phyloP scores from a whole-genome alignment of 106 monocot species.

The Phalaenopsis aphrodite region DNA sequence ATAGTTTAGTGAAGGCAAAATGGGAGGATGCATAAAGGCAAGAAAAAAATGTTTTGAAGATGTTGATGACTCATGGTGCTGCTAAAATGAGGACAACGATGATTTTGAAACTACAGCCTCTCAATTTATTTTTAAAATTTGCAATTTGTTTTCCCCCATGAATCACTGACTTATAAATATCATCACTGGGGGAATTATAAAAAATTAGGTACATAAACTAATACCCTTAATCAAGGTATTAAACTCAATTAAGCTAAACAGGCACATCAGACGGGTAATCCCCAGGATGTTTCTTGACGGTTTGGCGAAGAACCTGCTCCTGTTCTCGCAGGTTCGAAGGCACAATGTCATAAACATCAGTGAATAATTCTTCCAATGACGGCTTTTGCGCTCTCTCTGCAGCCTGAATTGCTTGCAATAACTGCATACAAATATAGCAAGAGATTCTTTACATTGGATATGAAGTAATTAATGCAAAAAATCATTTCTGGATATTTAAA shows the following conservation, averaged over 20 bases:
- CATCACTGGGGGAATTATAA: not conserved
- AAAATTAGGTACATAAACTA: not conserved
- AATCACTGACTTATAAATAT: not conserved
- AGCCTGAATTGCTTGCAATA: constrained; percentile 68
- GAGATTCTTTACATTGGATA: no score
- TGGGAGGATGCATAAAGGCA: no score
- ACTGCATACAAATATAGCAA: constrained; percentile 22
- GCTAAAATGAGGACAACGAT: no score
- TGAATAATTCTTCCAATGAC: constrained; percentile 61
- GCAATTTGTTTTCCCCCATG: not conserved
- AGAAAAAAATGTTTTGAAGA: no score
- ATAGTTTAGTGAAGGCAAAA: no score
- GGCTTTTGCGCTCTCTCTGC: constrained; percentile 76
- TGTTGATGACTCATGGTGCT: no score
- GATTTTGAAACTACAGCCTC: no score
- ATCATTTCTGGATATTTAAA: no score
- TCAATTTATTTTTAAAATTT: no score
- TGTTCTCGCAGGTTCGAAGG: constrained; percentile 74
- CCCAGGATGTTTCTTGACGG: constrained; percentile 45
- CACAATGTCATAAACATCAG: constrained; percentile 76
- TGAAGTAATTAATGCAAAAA: no score
- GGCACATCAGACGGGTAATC: constrained; percentile 80
- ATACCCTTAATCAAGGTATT: not conserved
- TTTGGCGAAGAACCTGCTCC: constrained; percentile 46
- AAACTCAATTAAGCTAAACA: constrained; percentile 18